A percentile compares a stretch with the other conserved stretches of the same genome.
phyloP scores from a whole-genome alignment of 257 asterid genomes.

The Thymus quinquecostatus region DNA sequence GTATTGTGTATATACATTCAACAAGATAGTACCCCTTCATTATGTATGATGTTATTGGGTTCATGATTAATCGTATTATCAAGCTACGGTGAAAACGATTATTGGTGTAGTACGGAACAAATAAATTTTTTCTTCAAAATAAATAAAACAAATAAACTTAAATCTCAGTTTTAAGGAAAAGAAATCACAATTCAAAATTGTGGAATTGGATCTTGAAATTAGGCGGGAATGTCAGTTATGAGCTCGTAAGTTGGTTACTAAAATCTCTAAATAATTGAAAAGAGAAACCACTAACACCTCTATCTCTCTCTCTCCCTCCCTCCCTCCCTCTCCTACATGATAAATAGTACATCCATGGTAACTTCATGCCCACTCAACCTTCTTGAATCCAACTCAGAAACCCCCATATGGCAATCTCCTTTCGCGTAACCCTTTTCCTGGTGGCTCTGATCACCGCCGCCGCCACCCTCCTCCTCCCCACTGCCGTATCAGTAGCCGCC shows the following conservation, averaged over 20 bases:
- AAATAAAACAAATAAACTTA: too few species aligned
- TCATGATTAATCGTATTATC: too few species aligned
- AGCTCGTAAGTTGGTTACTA: constrained; percentile 17
- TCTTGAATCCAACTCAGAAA: background rate
- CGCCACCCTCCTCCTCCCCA: constrained; percentile 21
- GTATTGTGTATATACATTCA: too few species aligned
- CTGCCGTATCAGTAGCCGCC: constrained; percentile 10
- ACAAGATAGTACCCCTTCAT: too few species aligned
- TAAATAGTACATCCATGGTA: too few species aligned
- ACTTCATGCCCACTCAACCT: background rate
- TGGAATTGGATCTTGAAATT: background rate
- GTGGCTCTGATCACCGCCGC: constrained; percentile 26
- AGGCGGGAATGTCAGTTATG: constrained; percentile 37
- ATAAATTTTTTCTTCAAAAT: too few species aligned
- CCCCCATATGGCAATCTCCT: constrained; percentile 29
- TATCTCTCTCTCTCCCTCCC: background rate
- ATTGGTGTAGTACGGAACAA: too few species aligned
- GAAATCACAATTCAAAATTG: background rate
- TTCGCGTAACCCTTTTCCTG: constrained; percentile 28
- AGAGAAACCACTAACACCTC: background rate
- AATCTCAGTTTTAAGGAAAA: too few species aligned
- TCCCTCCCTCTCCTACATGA: background rate
- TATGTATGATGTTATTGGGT: too few species aligned
- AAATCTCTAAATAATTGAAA: background rate
- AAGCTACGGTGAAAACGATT: too few species aligned